A percentile compares a stretch with the other conserved stretches of the same genome.
These are phyloP conservation scores for Eucalyptus viminalis DNA, from an alignment of 345 rosid genomes.

Conservation along the genomic window DNA sequence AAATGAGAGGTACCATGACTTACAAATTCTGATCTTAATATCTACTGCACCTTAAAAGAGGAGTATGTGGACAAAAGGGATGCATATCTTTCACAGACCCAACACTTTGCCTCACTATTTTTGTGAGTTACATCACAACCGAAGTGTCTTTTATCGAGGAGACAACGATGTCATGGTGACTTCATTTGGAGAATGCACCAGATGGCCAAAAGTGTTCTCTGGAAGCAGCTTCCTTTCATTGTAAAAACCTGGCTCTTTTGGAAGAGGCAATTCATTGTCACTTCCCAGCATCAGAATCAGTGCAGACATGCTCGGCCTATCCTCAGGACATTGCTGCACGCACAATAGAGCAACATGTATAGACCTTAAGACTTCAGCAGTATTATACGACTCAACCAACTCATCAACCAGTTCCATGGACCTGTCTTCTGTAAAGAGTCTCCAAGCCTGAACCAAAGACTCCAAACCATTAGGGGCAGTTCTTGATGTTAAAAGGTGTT, in stretches of 20 bases:
- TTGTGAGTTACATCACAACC: background rate
- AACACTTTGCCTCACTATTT: background rate
- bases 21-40: background rate
- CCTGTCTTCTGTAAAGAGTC: conserved; percentile 7
- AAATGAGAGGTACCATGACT: background rate
- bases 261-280: conserved; percentile 15
- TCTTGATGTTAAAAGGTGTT: background rate
- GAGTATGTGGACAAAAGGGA: background rate
- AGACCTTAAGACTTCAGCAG: conserved; percentile 5
- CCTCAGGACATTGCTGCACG: conserved; percentile 19
- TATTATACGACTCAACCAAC: background rate
- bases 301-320: conserved; percentile 24
- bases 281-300: conserved; percentile 31
- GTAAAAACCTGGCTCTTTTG: conserved; percentile 24
- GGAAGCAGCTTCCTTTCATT: background rate
- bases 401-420: conserved; percentile 2
- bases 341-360: conserved; percentile 27
- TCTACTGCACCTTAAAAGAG: background rate
- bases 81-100: background rate
- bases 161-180: background rate
- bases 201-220: conserved; percentile 1
- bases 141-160: background rate
- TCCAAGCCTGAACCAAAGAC: conserved; percentile 18
- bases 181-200: background rate
- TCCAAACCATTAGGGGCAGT: background rate